phyloP scores from a whole-genome alignment of 352 stramenopile species.

The Phytopythium sindhum region DNA sequence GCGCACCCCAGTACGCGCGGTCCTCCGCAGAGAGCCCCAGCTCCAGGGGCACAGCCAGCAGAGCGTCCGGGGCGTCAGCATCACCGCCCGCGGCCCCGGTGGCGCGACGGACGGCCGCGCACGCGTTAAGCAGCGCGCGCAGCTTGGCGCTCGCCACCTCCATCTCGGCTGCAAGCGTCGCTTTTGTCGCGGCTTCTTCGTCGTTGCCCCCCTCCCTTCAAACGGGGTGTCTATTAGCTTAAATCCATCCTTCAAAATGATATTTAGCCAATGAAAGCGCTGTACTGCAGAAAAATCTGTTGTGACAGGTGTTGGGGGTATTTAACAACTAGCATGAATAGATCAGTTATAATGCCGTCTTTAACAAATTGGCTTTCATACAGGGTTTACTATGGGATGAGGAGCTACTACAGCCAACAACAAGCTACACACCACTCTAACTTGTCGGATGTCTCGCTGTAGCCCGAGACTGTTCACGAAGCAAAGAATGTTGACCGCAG shows the following conservation, averaged over 20 bases:
- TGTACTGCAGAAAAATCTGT: neutral
- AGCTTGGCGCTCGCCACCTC: slow-evolving; percentile 38
- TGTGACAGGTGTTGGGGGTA: neutral
- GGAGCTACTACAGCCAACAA: too few species aligned
- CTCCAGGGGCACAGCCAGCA: slow-evolving; percentile 9
- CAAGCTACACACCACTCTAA: too few species aligned
- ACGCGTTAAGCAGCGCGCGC: slow-evolving; percentile 35
- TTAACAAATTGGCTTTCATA: neutral
- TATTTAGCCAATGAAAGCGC: slow-evolving; percentile 7
- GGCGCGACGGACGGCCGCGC: slow-evolving; percentile 25
- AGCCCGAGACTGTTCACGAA: too few species aligned
- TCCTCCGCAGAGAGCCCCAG: slow-evolving; percentile 36
- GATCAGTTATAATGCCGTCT: neutral
- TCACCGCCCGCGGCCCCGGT: neutral
- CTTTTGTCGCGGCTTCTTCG: slow-evolving; percentile 13
- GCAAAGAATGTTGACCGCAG: too few species aligned
- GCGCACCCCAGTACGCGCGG: slow-evolving; percentile 47
- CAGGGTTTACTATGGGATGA: slow-evolving; percentile 31
- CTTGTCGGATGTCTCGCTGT: too few species aligned
- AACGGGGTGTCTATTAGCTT: slow-evolving; percentile 26
- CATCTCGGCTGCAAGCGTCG: slow-evolving; percentile 18
- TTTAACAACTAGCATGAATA: too few species aligned
- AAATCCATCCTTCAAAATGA: slow-evolving; percentile 10
- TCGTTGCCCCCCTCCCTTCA: slow-evolving; percentile 14
- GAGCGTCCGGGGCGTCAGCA: neutral